Conservation (phyloP, 495 filamentous ascomycete genomes). For the Barbatosphaeria neglecta region DNA sequence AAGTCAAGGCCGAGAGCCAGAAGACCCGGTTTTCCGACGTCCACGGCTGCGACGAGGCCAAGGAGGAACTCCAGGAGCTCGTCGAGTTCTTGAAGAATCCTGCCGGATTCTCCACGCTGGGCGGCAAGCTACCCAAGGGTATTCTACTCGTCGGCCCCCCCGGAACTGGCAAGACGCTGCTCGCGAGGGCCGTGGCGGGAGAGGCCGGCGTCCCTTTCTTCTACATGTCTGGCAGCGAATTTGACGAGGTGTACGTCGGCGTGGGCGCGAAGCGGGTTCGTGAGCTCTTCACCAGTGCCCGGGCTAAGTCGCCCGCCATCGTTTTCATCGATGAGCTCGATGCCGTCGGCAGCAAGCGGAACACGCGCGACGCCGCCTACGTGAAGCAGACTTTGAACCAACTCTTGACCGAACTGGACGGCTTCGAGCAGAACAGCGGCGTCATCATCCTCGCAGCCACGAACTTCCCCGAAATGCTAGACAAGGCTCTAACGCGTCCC, state of each 20-base stretch:
- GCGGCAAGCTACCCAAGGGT: slow-evolving; percentile 93
- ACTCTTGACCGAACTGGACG: slow-evolving; percentile 93
- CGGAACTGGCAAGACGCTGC: slow-evolving; percentile 95
- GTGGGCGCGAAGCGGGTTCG: slow-evolving; percentile 96
- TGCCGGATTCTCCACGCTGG: slow-evolving; percentile 78
- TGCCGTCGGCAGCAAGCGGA: slow-evolving; percentile 88
- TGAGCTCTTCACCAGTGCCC: slow-evolving; percentile 83
- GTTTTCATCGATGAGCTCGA: slow-evolving; percentile 98
- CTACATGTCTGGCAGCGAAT: slow-evolving; percentile 98
- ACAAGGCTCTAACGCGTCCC: slow-evolving; percentile 88
- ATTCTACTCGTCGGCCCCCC: slow-evolving; percentile 91
- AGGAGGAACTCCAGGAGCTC: slow-evolving; percentile 93
- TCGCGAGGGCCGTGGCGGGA: slow-evolving; percentile 90
- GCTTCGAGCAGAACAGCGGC: slow-evolving; percentile 85
- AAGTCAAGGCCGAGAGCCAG: slow-evolving; percentile 83
- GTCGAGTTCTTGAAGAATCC: slow-evolving; percentile 93
- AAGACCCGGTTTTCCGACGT: slow-evolving; percentile 87
- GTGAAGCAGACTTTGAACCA: slow-evolving; percentile 96
- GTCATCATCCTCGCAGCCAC: slow-evolving; percentile 94
- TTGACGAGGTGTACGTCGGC: slow-evolving; percentile 96
- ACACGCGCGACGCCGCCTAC: slow-evolving; percentile 88
- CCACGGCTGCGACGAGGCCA: slow-evolving; percentile 94
- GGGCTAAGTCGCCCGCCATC: slow-evolving; percentile 83
- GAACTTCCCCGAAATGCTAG: slow-evolving; percentile 86
- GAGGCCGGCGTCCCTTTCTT: slow-evolving; percentile 98